Evolutionary conservation across 2,329 filamentous ascomycete species (phyloP).

Genomic region (Volutella citrinella): DNA sequence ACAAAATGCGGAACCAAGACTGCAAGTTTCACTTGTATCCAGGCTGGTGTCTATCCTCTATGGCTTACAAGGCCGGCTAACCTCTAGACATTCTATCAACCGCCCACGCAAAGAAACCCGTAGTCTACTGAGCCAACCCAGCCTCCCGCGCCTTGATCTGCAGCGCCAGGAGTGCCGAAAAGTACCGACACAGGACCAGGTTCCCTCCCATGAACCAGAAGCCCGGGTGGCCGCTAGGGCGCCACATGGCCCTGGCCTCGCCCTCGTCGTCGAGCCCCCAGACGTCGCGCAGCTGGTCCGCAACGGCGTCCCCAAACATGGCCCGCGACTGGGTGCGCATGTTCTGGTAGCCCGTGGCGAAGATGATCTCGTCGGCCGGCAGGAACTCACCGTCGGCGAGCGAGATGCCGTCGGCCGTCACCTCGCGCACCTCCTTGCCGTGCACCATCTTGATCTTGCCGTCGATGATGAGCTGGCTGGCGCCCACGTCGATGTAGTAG

Average conservation of each 20-base stretch:
- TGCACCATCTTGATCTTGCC: slow-evolving; percentile 63
- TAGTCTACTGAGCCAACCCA: too few species aligned
- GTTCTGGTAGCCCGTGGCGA: slow-evolving; percentile 65
- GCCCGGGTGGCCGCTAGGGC: slow-evolving; percentile 57
- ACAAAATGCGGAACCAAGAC: too few species aligned
- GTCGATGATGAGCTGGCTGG: slow-evolving; percentile 57
- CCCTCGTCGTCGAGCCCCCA: slow-evolving; percentile 61
- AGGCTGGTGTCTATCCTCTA: too few species aligned
- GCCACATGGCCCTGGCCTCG: slow-evolving; percentile 57
- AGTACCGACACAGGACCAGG: slow-evolving; percentile 59
- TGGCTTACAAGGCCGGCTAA: too few species aligned
- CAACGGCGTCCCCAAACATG: slow-evolving; percentile 61
- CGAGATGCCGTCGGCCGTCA: slow-evolving; percentile 55
- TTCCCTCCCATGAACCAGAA: slow-evolving; percentile 69
- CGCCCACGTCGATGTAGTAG: slow-evolving; percentile 70
- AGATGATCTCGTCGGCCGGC: slow-evolving; percentile 62
- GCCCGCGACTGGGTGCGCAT: slow-evolving; percentile 62
- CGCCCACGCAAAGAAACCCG: too few species aligned
- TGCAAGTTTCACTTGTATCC: too few species aligned
- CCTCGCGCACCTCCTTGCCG: slow-evolving; percentile 51
- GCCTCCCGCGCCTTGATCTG: slow-evolving; percentile 48
- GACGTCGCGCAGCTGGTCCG: slow-evolving; percentile 54
- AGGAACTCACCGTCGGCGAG: too few species aligned
- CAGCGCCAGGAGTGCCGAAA: slow-evolving; percentile 51
- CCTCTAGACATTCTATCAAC: too few species aligned